Base-by-base conservation (phyloP, 257 asterid genomes). In the Primulina huaijiensis region DNA sequence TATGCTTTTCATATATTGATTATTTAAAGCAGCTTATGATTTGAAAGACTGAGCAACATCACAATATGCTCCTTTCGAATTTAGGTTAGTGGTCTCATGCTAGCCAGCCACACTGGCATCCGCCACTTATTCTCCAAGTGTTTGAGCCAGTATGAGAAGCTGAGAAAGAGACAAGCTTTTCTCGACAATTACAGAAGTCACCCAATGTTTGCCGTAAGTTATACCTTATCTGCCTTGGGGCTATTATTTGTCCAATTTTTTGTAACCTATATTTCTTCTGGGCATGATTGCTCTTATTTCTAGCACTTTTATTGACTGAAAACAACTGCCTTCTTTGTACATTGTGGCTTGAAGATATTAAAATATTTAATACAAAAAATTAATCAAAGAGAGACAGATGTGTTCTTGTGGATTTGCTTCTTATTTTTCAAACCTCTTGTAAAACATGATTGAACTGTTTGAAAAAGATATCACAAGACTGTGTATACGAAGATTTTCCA, bases 151-250 rank as follows among this genome's bases (percentile, higher is more conserved):
- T 94, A 94, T 74, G 98, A 91, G 75, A 91, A 91, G 81, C 79
- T 94, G 88, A 85, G 99, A 81, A 94, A 94, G 87, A 86, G 98
- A 73, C 98, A 91, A 85, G 99, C 99, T 72, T 94, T 94, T 87
- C 97, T 94, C 57, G 99, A 94, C 74, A 94, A 91, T 68, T 94
- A 94, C 83, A 85, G 93, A 82, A 94, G 89, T 74, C 84, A 88
- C 70, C 95, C 98, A 35, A 86, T 84, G 90, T 94, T 94, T 89
- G 98, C 99, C 74, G 99, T 91, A 83, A 91, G 97, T 85, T 63
- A 10, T 62, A 73, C 46, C 33, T 80, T 76, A 35, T 76, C 30
- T 59, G 60, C 55, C 38, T 30, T 27, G 27, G 27, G 25, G 62
- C 14, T 56, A 33, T 25, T 64, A 23, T 58, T 62, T 55, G 8